These are phyloP conservation scores for Tubosaeta sp. DNA, from an alignment of 768 basidiomycete species.

Conservation along the genomic window DNA sequence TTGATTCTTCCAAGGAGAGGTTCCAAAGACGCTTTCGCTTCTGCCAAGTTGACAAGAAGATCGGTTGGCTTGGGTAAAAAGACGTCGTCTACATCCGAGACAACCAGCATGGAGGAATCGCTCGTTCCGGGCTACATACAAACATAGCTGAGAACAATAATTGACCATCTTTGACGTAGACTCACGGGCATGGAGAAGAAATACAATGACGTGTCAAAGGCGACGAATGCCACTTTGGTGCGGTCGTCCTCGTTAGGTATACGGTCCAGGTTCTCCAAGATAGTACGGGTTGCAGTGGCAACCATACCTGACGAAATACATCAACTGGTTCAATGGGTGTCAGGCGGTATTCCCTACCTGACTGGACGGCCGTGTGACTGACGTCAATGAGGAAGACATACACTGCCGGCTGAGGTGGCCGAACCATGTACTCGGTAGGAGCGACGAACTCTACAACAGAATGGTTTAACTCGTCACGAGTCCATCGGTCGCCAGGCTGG, in stretches of 20 bases:
- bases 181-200: slow-evolving; percentile 88
- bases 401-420: slow-evolving; percentile 95
- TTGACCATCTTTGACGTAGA: not conserved
- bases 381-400: slow-evolving; percentile 98
- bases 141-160: not conserved
- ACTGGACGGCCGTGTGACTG: slow-evolving; percentile 86
- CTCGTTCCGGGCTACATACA: slow-evolving; percentile 52
- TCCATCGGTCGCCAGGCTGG: slow-evolving; percentile 94
- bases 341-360: slow-evolving; percentile 47
- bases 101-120: slow-evolving; percentile 93
- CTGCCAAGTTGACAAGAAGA: slow-evolving; percentile 90
- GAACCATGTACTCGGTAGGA: slow-evolving; percentile 99
- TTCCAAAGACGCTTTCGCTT: slow-evolving; percentile 78
- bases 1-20: slow-evolving; percentile 75
- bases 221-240: slow-evolving; percentile 90
- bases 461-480: slow-evolving; percentile 88
- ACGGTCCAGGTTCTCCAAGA: slow-evolving; percentile 91
- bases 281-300: slow-evolving; percentile 94
- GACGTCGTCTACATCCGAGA: slow-evolving; percentile 94
- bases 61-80: slow-evolving; percentile 97
- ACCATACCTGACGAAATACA: slow-evolving; percentile 72
- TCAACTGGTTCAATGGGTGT: not conserved
- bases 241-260: slow-evolving; percentile 93
- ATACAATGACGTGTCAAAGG: slow-evolving; percentile 88
- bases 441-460: slow-evolving; percentile 96